Base-by-base conservation (phyloP, 345 rosid genomes). In the Turnera subulata region DNA sequence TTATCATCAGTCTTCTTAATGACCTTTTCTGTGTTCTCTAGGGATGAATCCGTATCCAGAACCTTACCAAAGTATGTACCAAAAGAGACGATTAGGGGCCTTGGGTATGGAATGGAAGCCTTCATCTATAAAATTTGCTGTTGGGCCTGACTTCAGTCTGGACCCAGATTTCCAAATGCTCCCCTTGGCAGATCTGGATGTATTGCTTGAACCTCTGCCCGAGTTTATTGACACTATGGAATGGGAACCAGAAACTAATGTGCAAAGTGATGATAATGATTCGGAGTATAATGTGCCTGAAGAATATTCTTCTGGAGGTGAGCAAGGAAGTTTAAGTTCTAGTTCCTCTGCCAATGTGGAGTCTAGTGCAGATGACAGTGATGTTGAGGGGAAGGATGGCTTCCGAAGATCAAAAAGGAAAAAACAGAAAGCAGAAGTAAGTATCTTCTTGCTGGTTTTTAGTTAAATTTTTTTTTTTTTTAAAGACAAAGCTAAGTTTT, bases 1-100 rank as follows among this genome's bases (percentile, higher is more conserved):
- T 47, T 38, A 48, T 56, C 45, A 11, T 70, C 5, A 3, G 44
- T 47, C 49, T 67, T 64, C 53, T 53, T 59, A 61, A 38, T 18
- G 43, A 62, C 37, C 50, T 49, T 45, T 55, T 58, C 15, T 62
- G 66, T 35, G 61, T 68, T 44, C 55, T 48, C 60, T 64, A 90
- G 99, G 77, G 52, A 88, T 90, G 99, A 80, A 83, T 61, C 99
- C 99, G 23, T 94, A 90, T 61, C 74, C 85, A 45, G 99, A 94
- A 72, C 97, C 96, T 59, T 94, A 90, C 68, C 99, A 94, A 76
- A 88, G 87, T 65, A 82, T 79, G 86, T 94, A 84, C 85, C 99
- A 94, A 78, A 78, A 82, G 73, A 83, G 97, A 39, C 79, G 99
- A 11, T 77, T 94, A 50, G 97, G 95, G 39, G 87, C 97, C 74